Base-by-base conservation (phyloP, 208 protist species). In the Leishmania arabica region DNA sequence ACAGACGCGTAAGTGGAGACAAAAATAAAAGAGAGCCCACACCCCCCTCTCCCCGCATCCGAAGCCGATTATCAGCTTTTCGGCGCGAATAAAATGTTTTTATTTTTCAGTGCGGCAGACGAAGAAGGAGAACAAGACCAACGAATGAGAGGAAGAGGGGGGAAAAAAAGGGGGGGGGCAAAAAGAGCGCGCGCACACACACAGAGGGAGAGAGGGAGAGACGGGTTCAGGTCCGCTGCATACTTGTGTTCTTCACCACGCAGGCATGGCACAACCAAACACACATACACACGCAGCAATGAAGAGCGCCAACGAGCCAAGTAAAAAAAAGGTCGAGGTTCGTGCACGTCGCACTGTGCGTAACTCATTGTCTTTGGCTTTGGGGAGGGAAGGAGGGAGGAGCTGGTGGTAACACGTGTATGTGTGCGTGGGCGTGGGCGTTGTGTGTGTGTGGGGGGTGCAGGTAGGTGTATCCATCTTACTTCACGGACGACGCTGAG, bases 201-300 rank as follows among this genome's bases (percentile, higher is more conserved):
- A 1, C 34, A 37, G 0, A 37, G 0, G 1, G 34, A 37, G 0
- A 73, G 17, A 72, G 49, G 7, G 0, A 45, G 0, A 7, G 42
- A 73, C 68, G 2, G 31, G 19, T 3, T 24, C 68, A 73, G 40
- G 40, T 15, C 8, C 11, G 8, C 64, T 13, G 51, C n/a, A 34
- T 34, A n/a, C 27, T 37, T 27, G n/a, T 65, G 60, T 37, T 65
- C 15, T 6, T 65, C n/a, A 54, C n/a, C 60, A 66, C 66, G 37
- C 9, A 21, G 40, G 80, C 1, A 75, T 62, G 64, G 53, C 76
- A 79, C 71, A 54, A 70, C 78, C 60, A 58, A 65, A 69, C 58
- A 78, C 54, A 82, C 56, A 62, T n/a, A 78, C 71, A 77, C 72
- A 78, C 24, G 79, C 47, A 69, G 13, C 24, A 69, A 17, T 45